Base-by-base conservation (phyloP, 495 filamentous ascomycete species). In the Aspergillus nidulans region DNA sequence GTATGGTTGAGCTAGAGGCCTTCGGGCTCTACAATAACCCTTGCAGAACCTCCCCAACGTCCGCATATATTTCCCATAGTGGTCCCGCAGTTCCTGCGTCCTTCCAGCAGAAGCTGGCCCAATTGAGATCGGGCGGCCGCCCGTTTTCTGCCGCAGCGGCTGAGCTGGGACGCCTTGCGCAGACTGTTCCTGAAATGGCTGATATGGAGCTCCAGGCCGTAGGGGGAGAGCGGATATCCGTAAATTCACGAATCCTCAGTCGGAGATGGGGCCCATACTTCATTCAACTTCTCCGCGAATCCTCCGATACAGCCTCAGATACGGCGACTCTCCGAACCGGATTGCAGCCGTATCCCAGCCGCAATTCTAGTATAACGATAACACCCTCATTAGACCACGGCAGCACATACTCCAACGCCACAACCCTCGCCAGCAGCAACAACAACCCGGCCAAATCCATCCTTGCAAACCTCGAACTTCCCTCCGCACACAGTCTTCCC, bases 11-110 rank as follows among this genome's bases (percentile, higher is more conserved):
- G 70, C 74, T 98, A 16, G 94, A 98, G 68, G 91, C 94, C 0
- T 98, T 96, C 74, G 94, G 94, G 0, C 83, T 98, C 4, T 97
- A 95, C 66, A 92, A 97, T 67, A 97, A 97, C 63, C 90, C 94
- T 16, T 81, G 90, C 49, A 84, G 83, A 61, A 80, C 77, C n/a
- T 69, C 82, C 0, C 87, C 91, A 3, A 85, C 87, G 57, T 91
- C 90, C 15, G 87, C 83, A 12, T 95, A 88, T 63, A 74, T 86
- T 49, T 95, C 91, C 10, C 84, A 87, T 47, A 92, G 89, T 68
- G 82, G 88, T 25, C 87, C 90, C 1, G 67, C 77, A 5, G 71
- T 80, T 8, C 81, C 79, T 13, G 76, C 74, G 4, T 85, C 79
- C 44, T 66, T 87, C 25, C 77, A 81, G 19, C 68, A 65, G 34